Conservation (phyloP, 345 rosid species). For the Arabis alpina region DNA sequence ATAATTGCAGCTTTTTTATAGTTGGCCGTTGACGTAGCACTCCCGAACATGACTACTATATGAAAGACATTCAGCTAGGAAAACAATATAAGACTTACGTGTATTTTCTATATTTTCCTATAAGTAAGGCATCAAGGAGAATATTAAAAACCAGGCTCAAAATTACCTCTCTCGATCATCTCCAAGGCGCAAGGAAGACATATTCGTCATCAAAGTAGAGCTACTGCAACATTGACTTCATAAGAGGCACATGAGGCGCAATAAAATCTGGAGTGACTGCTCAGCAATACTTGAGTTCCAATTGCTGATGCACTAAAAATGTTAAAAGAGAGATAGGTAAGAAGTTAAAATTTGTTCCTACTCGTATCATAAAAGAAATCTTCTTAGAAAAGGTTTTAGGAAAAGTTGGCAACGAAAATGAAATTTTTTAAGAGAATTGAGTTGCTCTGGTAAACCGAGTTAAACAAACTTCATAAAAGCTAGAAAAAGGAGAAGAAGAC, state of each 20-base stretch:
- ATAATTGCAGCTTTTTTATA: too few species aligned
- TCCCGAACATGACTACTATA: too few species aligned
- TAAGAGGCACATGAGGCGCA: constrained; percentile 28
- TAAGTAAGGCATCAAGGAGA: too few species aligned
- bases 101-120: too few species aligned
- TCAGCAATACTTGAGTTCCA: not conserved
- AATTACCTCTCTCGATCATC: constrained; percentile 52
- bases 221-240: constrained; percentile 58
- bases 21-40: too few species aligned
- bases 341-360: not conserved
- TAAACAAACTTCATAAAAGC: constrained; percentile 19
- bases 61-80: too few species aligned
- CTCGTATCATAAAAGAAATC: constrained; percentile 1
- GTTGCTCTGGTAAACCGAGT: constrained; percentile 14
- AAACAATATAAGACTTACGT: too few species aligned
- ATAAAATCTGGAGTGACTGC: not conserved
- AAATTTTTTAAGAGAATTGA: constrained; percentile 4
- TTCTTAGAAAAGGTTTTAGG: not conserved
- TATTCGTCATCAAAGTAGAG: constrained; percentile 98
- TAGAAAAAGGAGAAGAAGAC: constrained; percentile 14
- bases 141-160: too few species aligned
- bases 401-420: not conserved
- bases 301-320: too few species aligned
- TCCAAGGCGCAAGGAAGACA: constrained; percentile 93
- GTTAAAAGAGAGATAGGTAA: not conserved